Evolutionary conservation across 2,329 filamentous ascomycete species (phyloP), one percentile per base, ranked within the genome.

Genomic region (Dothidotthia symphoricarpi): DNA sequence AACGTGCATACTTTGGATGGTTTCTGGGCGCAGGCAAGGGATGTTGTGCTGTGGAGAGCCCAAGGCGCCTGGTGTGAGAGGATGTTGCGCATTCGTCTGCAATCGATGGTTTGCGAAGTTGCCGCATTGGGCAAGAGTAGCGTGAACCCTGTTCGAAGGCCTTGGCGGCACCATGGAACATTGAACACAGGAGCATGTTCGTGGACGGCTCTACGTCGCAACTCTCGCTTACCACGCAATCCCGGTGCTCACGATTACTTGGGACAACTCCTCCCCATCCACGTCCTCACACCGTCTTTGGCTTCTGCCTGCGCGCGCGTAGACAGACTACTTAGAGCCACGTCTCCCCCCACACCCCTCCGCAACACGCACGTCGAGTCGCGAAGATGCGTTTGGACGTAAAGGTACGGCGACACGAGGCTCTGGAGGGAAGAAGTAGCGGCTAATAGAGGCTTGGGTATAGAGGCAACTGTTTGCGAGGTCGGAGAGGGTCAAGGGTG

Each of bases 401-500:
- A n/a, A 72, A 72, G 67, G 67, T 68, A 61, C 33, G 52, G 22
- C 28, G 4, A 24, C 24, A 40, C 37, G 34, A 24, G n/a, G 2
- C 4, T 17, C 29, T 8, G 2, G 8, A 9, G 3, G 17, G 19
- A 6, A 15, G 8, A 26, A 26, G 16, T 16, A 35, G 28, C 24
- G 25, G 62, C 73, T 75, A 59, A 76, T 49, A 33, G 48, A 49
- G 50, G 65, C 59, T 49, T 41, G 67, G 38, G n/a, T 69, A 64
- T 67, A 88, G 85, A 82, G 83, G 70, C 85, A 88, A 72, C 80
- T 88, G 59, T 87, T 88, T 74, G 86, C 87, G 70, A 82, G 89
- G 71, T 94, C 87, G 63, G 88, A 97, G 80, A 85, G 91, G 74
- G 91, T 97, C 55, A 97, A 97, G 53, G 64, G 64, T 65, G 50